These are phyloP conservation scores for Cyberlindnera subsufficiens DNA, from an alignment of 805 yeast genomes.

Conservation along the genomic window DNA sequence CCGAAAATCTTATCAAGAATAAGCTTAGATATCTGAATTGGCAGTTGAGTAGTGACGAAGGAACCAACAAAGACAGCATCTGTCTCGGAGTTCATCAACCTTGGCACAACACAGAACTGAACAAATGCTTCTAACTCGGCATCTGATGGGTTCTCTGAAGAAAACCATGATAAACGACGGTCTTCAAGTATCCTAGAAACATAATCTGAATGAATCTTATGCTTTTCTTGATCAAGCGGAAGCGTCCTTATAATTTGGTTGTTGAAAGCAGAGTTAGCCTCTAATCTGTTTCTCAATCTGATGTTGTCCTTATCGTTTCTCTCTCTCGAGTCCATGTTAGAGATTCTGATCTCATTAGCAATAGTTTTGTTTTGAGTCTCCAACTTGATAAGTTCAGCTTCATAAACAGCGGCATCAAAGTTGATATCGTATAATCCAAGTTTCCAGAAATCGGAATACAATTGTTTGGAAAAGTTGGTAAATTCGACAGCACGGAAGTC, in stretches of 20 bases:
- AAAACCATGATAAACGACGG: constrained; percentile 37
- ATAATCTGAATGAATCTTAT: constrained; percentile 32
- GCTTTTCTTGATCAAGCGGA: constrained; percentile 24
- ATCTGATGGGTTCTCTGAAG: constrained; percentile 5
- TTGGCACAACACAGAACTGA: constrained; percentile 65
- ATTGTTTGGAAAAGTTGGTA: constrained; percentile 27
- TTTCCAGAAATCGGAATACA: constrained; percentile 69
- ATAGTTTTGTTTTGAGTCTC: constrained; percentile 30
- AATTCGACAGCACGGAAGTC: constrained; percentile 20
- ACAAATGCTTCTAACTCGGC: constrained; percentile 35
- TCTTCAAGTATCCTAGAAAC: constrained; percentile 25
- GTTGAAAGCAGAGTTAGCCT: constrained; percentile 6
- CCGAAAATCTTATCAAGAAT: constrained; percentile 43
- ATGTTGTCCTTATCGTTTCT: constrained; percentile 6
- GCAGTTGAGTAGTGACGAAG: constrained; percentile 51
- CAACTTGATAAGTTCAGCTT: constrained; percentile 36
- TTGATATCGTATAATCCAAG: constrained; percentile 66
- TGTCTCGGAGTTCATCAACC: constrained; percentile 71
- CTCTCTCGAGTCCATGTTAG: constrained; percentile 1
- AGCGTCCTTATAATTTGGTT: constrained; percentile 3
- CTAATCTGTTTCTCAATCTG: constrained; percentile 19
- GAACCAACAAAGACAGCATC: constrained; percentile 71
- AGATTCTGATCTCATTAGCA: constrained; percentile 27
- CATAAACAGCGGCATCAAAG: constrained; percentile 45
- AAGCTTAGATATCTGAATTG: constrained; percentile 32